Base-by-base conservation (phyloP, 164 flowering plant genomes). In the Tetracentron sinense region DNA sequence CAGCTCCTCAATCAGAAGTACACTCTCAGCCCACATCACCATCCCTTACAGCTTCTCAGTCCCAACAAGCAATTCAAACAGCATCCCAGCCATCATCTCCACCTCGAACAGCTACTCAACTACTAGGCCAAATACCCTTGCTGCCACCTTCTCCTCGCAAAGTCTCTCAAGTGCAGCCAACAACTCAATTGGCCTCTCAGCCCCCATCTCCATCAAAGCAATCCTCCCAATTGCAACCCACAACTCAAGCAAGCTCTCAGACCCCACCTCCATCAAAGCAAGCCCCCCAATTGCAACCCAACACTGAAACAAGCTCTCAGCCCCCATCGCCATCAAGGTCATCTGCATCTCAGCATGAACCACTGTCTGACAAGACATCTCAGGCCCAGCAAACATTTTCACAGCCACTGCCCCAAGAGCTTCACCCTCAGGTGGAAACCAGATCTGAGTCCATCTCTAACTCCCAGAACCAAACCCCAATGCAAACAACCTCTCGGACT, bases 111-210 rank as follows among this genome's bases (percentile, higher is more conserved):
- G 8, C 44, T 1, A 8, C 4, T 4, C 44, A 38, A 38, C 14
- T 16, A 10, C 6, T 20, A 12, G 30, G 0, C 25, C 25, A 5
- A 23, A 33, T 56, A 23, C 22, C 48, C 21, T 38, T 50, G 8
- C 28, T 25, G 15, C 47, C 65, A 31, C 54, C 68, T 52, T 57
- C 60, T 25, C 27, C 54, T 2, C 70, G 53, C 14, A 20, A 57
- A 26, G 6, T 29, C 38, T 10, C 38, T 33, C 8, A 31, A 35
- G 38, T 26, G 0, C 52, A 20, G 15, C 61, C 42, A 30, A 12
- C 42, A 3, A 29, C 42, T 47, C 42, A 61, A 48, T 8, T 10
- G 3, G 19, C 42, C 19, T 29, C 30, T 26, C 42, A 44, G 42
- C 29, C 65, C 15, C 19, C 63, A 60, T 47, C 52, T 61, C 63